Conservation (phyloP, 2,329 filamentous ascomycete genomes). For the Periconia macrospinosa region DNA sequence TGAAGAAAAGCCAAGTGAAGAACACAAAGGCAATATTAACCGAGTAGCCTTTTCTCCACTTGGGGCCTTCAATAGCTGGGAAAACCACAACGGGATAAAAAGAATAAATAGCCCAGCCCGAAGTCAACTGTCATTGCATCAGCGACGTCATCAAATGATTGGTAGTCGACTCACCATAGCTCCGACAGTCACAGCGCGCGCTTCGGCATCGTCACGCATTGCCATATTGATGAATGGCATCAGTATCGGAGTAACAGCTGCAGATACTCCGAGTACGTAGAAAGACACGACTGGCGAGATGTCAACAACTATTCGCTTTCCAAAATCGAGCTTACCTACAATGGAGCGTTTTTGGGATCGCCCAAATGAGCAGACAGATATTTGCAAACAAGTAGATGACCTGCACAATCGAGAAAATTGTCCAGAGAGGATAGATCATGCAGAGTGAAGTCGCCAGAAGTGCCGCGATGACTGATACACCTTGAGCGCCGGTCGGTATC, state of each 20-base stretch:
- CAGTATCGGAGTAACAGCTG: constrained; percentile 38
- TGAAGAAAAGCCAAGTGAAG: constrained; percentile 48
- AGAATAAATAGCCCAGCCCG: constrained; percentile 38
- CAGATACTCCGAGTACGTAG: constrained; percentile 39
- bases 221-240: constrained; percentile 44
- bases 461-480: constrained; percentile 53
- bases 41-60: constrained; percentile 55
- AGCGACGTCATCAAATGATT: neutral
- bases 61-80: constrained; percentile 42
- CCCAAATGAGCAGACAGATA: constrained; percentile 53
- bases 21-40: constrained; percentile 52
- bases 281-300: constrained; percentile 32
- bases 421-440: constrained; percentile 55
- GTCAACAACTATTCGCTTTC: constrained; percentile 2
- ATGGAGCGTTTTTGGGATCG: constrained; percentile 50
- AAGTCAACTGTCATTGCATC: constrained; percentile 17
- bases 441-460: constrained; percentile 56
- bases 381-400: constrained; percentile 48
- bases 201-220: constrained; percentile 49
- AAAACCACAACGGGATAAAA: constrained; percentile 42
- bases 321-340: constrained; percentile 18
- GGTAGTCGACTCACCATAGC: constrained; percentile 37
- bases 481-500: constrained; percentile 53
- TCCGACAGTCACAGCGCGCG: constrained; percentile 53
- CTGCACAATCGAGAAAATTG: constrained; percentile 50